Evolutionary conservation across 164 flowering plant species (phyloP), one percentile per base, ranked within the genome.

Genomic region (Magnolia sinica): DNA sequence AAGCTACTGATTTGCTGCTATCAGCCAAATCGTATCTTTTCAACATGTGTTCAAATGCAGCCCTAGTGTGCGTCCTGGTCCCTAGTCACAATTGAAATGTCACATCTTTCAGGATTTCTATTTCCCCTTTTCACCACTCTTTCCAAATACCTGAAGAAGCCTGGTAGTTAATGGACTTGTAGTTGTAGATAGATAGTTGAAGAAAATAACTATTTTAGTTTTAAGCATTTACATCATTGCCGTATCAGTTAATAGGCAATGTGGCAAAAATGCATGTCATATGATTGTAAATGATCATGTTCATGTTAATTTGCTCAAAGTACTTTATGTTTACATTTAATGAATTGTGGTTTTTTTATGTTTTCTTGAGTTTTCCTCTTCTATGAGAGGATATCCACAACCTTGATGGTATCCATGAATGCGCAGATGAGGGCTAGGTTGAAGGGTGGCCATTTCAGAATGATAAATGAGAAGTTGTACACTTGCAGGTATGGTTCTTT

Each of bases 381-480:
- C 23, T n/a, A n/a, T n/a, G 68, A 64, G 67, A 64, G 9, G 68
- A 11, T n/a, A 20, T 11, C 18, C 19, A 11, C 61, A 55, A 55
- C 18, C 18, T 55, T 55, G 45, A 37, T 37, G 45, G 10, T 58
- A 19, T 63, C 55, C 3, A 24, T 52, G 22, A 22, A 37, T 45
- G 10, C 31, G 82, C 81, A 96, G 97, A 92, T 94, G 97, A 84
- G 83, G 80, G 97, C 95, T 11, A 89, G 82, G 81, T 84, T 96
- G 79, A 81, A 92, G 0, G 98, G 96, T 20, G 96, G 98, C 2
- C 95, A 91, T 83, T 94, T 96, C 67, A 88, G 99, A 82, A 94
- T 91, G 99, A 74, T 96, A 18, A 96, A 96, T 77, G 97, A 96
- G 83, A 94, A 92, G 90, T 89, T 96, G 78, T 96, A 94, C 82